Percentiles rank a stretch among this genome's conserved stretches.
phyloP scores from a whole-genome alignment of 2,329 filamentous ascomycete species.

The Curvularia eragrostidis region DNA sequence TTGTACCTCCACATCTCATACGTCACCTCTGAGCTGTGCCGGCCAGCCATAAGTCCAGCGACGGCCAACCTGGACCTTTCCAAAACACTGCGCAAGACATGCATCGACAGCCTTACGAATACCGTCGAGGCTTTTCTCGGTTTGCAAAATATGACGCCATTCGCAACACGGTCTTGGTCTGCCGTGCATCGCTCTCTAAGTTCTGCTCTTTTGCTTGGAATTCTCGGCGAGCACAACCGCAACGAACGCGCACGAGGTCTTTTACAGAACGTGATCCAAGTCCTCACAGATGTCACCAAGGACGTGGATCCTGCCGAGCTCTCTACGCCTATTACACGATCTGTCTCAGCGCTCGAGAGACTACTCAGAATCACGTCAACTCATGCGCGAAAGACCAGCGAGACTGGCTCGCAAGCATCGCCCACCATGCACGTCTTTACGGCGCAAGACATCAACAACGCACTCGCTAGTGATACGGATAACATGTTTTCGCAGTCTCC shows the following conservation, averaged over 20 bases:
- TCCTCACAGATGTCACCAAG: slow-evolving; percentile 56
- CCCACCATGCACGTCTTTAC: slow-evolving; percentile 44
- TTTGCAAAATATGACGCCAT: slow-evolving; percentile 59
- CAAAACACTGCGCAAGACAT: slow-evolving; percentile 60
- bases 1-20: slow-evolving; percentile 68
- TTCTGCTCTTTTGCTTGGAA: slow-evolving; percentile 54
- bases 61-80: slow-evolving; percentile 54
- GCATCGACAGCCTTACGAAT: slow-evolving; percentile 62
- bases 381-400: slow-evolving; percentile 32
- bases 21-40: slow-evolving; percentile 67
- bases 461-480: slow-evolving; percentile 40
- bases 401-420: slow-evolving; percentile 41
- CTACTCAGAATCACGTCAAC: slow-evolving; percentile 46
- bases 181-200: slow-evolving; percentile 54
- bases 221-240: slow-evolving; percentile 53
- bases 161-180: slow-evolving; percentile 54
- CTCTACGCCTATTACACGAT: slow-evolving; percentile 56
- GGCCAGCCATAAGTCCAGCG: slow-evolving; percentile 64
- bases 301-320: slow-evolving; percentile 57
- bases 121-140: slow-evolving; percentile 68
- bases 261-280: slow-evolving; percentile 55
- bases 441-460: slow-evolving; percentile 48
- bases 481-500: slow-evolving; percentile 44
- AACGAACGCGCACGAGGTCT: slow-evolving; percentile 56
- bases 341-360: slow-evolving; percentile 54